Base-by-base conservation (phyloP, 179 eudicot genomes). In the Sideroxylon spinosum region DNA sequence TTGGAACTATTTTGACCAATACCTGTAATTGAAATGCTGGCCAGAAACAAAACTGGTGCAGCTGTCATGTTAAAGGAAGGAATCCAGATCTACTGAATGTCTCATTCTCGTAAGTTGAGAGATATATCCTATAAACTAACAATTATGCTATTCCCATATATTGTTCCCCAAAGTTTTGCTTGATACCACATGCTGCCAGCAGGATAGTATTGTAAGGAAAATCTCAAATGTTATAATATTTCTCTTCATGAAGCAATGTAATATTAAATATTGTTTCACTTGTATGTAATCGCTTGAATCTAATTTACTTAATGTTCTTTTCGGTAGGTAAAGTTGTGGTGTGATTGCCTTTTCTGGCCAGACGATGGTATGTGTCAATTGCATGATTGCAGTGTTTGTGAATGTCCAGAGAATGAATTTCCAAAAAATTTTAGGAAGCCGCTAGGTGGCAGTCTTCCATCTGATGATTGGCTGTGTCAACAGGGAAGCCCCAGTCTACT, bases 301-400 rank as follows among this genome's bases (percentile, higher is more conserved):
- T 70, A 19, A 82, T 64, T 26, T 22, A 48, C 46, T 60, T 78
- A 25, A 46, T 71, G 5, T 55, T 55, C 32, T 59, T 46, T 75
- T 23, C 79, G 73, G 53, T 86, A 94, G 98, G 95, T 85, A 68
- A 92, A 91, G 80, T 78, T 94, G 78, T 94, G 95, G 98, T 94
- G 95, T 84, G 93, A 94, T 81, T 94, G 98, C 81, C 97, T 94
- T 60, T 91, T 94, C 84, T 94, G 97, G 98, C 96, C 86, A 46
- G 98, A 94, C 78, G 98, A 94, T 86, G 98, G 97, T 44, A 92
- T 92, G 97, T 92, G 98, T 80, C 81, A 83, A 28, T 82, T 92
- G 71, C 97, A 94, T 16, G 97, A 94, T 81, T 94, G 98, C 76
- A 94, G 97, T 78, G 97, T 94, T 50, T 94, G 97, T 76, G 98